Percentiles rank a stretch among this genome's conserved stretches.
Conservation (phyloP, 2,329 filamentous ascomycete species). For the Chrysoporthe puriensis region DNA sequence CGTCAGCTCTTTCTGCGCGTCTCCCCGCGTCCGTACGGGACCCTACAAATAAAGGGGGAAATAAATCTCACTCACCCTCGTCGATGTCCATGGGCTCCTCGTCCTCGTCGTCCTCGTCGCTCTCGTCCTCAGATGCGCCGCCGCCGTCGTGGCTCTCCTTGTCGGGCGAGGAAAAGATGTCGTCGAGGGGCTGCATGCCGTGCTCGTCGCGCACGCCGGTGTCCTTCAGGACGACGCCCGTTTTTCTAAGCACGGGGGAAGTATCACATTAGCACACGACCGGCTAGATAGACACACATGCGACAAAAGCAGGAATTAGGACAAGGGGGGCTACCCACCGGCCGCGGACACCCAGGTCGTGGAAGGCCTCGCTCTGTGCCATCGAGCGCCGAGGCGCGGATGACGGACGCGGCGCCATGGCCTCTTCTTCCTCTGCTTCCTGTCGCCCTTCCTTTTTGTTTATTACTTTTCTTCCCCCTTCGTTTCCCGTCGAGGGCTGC, state of each 20-base stretch:
- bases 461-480: too few species aligned
- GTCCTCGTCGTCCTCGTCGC: constrained; percentile 42
- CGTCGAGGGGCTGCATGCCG: constrained; percentile 86
- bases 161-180: constrained; percentile 85
- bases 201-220: constrained; percentile 83
- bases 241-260: constrained; percentile 70
- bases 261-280: not conserved
- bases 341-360: constrained; percentile 53
- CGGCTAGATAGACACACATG: not conserved
- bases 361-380: constrained; percentile 51
- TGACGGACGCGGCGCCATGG: constrained; percentile 44
- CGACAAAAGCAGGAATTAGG: not conserved
- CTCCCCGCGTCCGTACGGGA: not conserved
- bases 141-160: constrained; percentile 45
- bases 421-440: not conserved
- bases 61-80: constrained; percentile 41
- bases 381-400: constrained; percentile 42
- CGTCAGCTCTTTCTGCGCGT: not conserved
- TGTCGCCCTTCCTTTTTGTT: not conserved
- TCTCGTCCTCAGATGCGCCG: constrained; percentile 38
- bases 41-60: too few species aligned
- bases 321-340: constrained; percentile 41
- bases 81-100: constrained; percentile 53
- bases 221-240: constrained; percentile 80
- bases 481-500: too few species aligned